Percentiles rank a stretch among this genome's conserved stretches.
These are phyloP conservation scores for Remersonia thermophila DNA, from an alignment of 2,329 filamentous ascomycete genomes.

Conservation along the genomic window DNA sequence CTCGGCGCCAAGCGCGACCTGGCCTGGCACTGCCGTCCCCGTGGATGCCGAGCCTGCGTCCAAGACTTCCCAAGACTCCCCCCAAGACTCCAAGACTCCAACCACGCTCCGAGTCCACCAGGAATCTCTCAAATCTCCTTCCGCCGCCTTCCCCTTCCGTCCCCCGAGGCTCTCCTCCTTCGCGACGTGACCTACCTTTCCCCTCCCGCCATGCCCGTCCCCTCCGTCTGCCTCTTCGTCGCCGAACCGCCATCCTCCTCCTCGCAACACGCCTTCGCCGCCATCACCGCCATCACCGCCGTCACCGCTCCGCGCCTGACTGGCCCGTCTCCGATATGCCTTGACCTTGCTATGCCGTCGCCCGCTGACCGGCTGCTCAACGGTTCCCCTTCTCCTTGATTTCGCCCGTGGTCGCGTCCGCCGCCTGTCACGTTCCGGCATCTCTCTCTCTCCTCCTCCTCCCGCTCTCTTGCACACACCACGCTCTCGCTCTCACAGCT, in stretches of 20 bases:
- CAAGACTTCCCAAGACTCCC: constrained; percentile 9
- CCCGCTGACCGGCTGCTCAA: too few species aligned
- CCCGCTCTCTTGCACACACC: too few species aligned
- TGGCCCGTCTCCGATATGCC: too few species aligned
- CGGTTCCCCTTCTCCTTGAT: too few species aligned
- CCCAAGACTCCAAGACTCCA: background rate
- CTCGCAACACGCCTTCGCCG: too few species aligned
- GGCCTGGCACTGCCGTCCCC: too few species aligned
- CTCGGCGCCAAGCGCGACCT: constrained; percentile 12
- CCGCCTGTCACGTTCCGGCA: too few species aligned
- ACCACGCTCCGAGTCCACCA: constrained; percentile 1
- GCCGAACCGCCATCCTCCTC: background rate
- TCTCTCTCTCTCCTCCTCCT: too few species aligned
- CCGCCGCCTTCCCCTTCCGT: background rate
- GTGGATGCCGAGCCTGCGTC: constrained; percentile 6
- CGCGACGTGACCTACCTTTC: background rate
- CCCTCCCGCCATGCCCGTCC: background rate
- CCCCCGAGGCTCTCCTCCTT: background rate
- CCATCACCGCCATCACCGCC: background rate
- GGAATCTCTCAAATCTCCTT: background rate
- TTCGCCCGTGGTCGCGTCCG: too few species aligned
- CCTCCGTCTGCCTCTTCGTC: background rate
- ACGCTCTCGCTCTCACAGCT: too few species aligned
- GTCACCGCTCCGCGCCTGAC: background rate
- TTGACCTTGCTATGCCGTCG: too few species aligned